Evolutionary conservation across 495 filamentous ascomycete genomes (phyloP), one percentile per base, ranked within the genome.

Genomic region (Tuber microsphaerosporum): DNA sequence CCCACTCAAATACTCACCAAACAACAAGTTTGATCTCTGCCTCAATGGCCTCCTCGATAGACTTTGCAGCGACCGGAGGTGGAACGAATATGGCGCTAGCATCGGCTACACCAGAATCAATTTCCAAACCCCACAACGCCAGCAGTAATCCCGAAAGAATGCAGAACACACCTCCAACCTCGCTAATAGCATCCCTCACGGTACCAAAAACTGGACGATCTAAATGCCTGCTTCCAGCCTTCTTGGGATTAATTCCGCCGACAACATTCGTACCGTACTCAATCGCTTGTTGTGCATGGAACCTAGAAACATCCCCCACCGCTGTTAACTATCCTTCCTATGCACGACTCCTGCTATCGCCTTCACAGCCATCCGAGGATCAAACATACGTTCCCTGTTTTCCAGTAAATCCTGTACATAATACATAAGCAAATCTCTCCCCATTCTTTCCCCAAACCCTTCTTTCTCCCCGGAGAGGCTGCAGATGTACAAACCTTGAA

Each of bases 231-330:
- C 88, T 86, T 80, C 95, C 95, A 79, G 95, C 95, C 87, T 99
- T 99, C 89, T 97, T 98, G 82, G 95, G 95, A 86, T 97, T 98
- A 71, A 81, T 83, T n/a, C 95, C 95, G 84, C 95, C 95, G 78
- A 99, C 93, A 81, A 99, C 93, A 83, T 97, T 94, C 73, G 95
- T 98, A 80, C 94, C 94, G 84, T 97, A 97, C 83, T 94, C 95
- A 84, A 99, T 99, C 71, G 95, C 95, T 88, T 97, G 94, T 85
- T 94, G 88, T 76, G 95, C 96, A 84, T 99, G 95, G 88, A 99
- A 99, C 75, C 94, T 98, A 80, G 44, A 71, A 68, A 43, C 39
- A 48, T 80, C 56, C 56, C 12, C 69, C 72, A 45, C 43, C 20
- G 26, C 46, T 41, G 41, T 79, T 46, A 79, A 75, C 56, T 0